Conservation (phyloP, 1,284 basidiomycete genomes). For the Somion occarium region DNA sequence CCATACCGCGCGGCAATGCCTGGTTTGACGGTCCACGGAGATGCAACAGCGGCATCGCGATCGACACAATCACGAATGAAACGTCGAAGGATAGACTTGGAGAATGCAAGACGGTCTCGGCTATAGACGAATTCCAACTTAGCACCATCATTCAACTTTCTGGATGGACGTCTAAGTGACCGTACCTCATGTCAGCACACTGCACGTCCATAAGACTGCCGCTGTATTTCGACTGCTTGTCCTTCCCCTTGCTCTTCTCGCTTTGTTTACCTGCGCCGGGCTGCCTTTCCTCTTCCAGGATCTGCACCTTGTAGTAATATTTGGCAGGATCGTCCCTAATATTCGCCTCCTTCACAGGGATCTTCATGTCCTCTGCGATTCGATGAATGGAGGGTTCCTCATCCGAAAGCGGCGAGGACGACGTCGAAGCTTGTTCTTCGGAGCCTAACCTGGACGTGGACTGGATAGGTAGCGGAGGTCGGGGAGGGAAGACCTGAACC, state of each 20-base stretch:
- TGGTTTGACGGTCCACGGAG: constrained; percentile 92
- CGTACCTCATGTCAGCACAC: constrained; percentile 75
- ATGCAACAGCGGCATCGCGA: constrained; percentile 86
- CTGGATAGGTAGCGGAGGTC: constrained; percentile 14
- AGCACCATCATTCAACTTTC: constrained; percentile 1
- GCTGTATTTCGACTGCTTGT: constrained; percentile 48
- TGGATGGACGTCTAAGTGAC: constrained; percentile 10
- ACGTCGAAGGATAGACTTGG: constrained; percentile 92
- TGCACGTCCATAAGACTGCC: constrained; percentile 80
- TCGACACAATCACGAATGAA: constrained; percentile 94
- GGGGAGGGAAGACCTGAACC: constrained; percentile 70
- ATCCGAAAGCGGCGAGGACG: constrained; percentile 24
- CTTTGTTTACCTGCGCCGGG: constrained; percentile 57
- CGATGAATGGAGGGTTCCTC: constrained; percentile 44
- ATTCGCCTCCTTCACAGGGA: constrained; percentile 68
- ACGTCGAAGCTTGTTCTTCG: constrained; percentile 23
- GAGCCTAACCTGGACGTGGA: constrained; percentile 16
- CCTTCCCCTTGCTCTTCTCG: constrained; percentile 43
- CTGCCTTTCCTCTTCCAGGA: constrained; percentile 73
- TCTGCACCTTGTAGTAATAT: constrained; percentile 87
- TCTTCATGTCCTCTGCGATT: constrained; percentile 77
- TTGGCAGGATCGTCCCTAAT: constrained; percentile 73
- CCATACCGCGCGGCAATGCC: constrained; percentile 80
- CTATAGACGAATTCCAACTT: constrained; percentile 34
- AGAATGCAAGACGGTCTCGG: constrained; percentile 92